These are phyloP conservation scores for Kwoniella bestiolae DNA, from an alignment of 768 basidiomycete genomes.

Conservation along the genomic window DNA sequence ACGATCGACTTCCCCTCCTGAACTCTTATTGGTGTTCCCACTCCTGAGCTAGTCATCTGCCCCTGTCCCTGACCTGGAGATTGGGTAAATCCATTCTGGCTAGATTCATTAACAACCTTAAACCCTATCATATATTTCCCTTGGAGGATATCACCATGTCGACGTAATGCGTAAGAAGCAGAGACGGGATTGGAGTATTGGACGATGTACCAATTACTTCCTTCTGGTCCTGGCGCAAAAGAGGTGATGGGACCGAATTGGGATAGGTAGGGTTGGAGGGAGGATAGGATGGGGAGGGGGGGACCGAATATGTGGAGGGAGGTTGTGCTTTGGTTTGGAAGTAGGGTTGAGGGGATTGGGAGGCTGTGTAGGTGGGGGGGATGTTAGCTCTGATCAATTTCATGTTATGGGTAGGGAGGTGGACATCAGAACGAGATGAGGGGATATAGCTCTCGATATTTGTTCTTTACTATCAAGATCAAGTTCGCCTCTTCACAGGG, in stretches of 20 bases:
- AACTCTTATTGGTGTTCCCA: conserved; percentile 29
- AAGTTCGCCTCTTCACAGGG: too few species aligned
- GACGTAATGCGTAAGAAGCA: conserved; percentile 36
- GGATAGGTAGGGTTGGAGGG: conserved; percentile 32
- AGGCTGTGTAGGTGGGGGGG: not conserved
- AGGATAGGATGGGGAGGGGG: conserved; percentile 28
- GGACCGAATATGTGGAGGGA: conserved; percentile 48
- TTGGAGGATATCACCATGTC: conserved; percentile 49
- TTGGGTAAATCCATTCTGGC: conserved; percentile 11
- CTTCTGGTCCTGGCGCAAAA: conserved; percentile 43
- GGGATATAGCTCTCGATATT: not conserved
- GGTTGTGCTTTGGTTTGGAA: conserved; percentile 34
- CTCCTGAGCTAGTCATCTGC: conserved; percentile 1
- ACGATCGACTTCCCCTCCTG: conserved; percentile 20
- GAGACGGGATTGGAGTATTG: conserved; percentile 28
- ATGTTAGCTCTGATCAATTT: not conserved
- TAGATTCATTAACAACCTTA: conserved; percentile 26
- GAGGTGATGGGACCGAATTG: conserved; percentile 37
- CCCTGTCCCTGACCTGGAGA: not conserved
- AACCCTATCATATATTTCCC: conserved; percentile 49
- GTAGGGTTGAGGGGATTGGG: conserved; percentile 34
- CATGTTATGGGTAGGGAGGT: conserved; percentile 1
- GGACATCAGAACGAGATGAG: not conserved
- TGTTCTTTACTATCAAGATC: not conserved
- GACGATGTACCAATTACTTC: conserved; percentile 47